Base-by-base conservation (phyloP, 441 rosid genomes). In the Lepidium campestre region DNA sequence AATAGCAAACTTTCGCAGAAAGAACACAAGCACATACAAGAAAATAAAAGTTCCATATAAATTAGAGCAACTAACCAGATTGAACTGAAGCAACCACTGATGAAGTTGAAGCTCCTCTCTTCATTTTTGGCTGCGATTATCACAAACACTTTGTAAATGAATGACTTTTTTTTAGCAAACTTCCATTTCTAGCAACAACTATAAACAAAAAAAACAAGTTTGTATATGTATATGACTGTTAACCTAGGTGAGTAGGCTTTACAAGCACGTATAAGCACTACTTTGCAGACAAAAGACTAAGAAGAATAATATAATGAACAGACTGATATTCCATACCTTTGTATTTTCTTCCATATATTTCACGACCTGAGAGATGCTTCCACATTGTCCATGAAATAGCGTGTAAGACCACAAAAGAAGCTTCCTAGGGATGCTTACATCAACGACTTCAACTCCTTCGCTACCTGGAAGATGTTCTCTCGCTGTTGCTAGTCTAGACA, bases 371-470 rank as follows among this genome's bases (percentile, higher is more conserved):
- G 96, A 84, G 58, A 95, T 90, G 80, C 77, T 90, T 44, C 93
- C 84, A 75, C 76, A 85, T 32, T 82, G 87, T 62, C 98, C 97
- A 50, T 87, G 87, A 81, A 82, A 62, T 55, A 92, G 64, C 0
- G 85, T 79, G 79, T 88, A 92, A 50, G 97, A 96, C 99, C 99
- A 95, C 85, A 88, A 73, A 70, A 90, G 88, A 76, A 95, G 85
- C 83, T 92, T 95, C 86, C 98, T 85, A 19, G 91, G 98, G 74
- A 80, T 71, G 86, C 97, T 92, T 56, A 92, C 54, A 77, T 92
- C 98, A 57, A 95, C 81, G 82, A 78, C 70, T 78, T 90, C 99
- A 68, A 84, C 79, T 70, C 91, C 96, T 65, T 85, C 89, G 12
- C 48, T 49, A 39, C 88, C 85, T 29, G 88, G 79, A 46, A 82